These are phyloP conservation scores for Didymella pinodella DNA, from an alignment of 2,329 filamentous ascomycete genomes.

Conservation along the genomic window DNA sequence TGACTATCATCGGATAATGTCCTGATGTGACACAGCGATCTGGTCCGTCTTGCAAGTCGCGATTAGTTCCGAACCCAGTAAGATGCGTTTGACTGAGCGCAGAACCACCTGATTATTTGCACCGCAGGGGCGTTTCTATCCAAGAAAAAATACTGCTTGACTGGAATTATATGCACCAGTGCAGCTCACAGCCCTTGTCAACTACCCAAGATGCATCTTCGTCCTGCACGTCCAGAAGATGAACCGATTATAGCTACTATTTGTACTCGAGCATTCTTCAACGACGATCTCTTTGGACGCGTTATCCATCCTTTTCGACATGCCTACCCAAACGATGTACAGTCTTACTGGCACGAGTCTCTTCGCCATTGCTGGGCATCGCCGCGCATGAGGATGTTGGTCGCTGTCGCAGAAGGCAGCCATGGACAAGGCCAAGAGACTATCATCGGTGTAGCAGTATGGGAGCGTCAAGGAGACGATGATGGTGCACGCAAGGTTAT, in stretches of 20 bases:
- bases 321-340: constrained; percentile 35
- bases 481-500: neutral
- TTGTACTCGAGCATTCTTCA: constrained; percentile 37
- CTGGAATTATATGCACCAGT: neutral
- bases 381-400: constrained; percentile 22
- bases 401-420: constrained; percentile 18
- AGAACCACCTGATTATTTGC: too few species aligned
- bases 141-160: too few species aligned
- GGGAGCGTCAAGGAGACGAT: constrained; percentile 36
- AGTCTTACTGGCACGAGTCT: constrained; percentile 34
- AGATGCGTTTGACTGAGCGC: too few species aligned
- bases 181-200: neutral
- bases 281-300: constrained; percentile 41
- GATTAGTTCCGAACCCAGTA: neutral
- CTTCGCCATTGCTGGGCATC: constrained; percentile 28
- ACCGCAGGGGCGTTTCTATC: too few species aligned
- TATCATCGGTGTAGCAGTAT: constrained; percentile 32
- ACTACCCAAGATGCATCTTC: neutral
- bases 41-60: neutral
- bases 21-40: neutral
- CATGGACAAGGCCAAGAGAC: constrained; percentile 12
- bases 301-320: constrained; percentile 40
- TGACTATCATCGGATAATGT: neutral
- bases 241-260: constrained; percentile 30
- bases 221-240: constrained; percentile 15